Evolutionary conservation across 495 filamentous ascomycete species (phyloP), one percentile per base, ranked within the genome.

Genomic region (Penicillium soppii): DNA sequence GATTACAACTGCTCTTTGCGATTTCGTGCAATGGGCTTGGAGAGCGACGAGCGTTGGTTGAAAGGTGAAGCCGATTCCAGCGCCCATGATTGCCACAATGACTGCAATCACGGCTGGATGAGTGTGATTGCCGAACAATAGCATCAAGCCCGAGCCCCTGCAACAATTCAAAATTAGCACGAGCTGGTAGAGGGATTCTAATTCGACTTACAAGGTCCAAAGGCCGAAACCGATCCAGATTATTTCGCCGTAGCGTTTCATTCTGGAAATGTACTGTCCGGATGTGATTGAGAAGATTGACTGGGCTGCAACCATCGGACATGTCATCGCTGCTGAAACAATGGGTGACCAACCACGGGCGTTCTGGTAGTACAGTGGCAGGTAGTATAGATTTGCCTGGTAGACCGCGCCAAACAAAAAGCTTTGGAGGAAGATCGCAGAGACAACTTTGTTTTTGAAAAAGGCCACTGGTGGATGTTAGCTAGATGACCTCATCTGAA

Each of bases 21-120:
- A 60, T 39, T 82, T 78, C 12, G 68, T 73, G 30, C 72, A 81
- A 58, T 85, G 81, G 8, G 84, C 81, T 61, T 86, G 82, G 17
- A 83, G 61, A 7, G 83, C 83, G n/a, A 87, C 77, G 0, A 87
- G 67, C 13, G 75, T 75, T 12, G 83, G 82, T 54, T 86, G 83
- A 53, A 85, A 82, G 12, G 76, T 76, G 43, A 68, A 70, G n/a
- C 83, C 84, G 4, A 82, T 60, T 3, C 83, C 83, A 3, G 74
- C 54, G 9, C 84, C 84, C 23, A 77, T 66, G 12, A 84, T 58
- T 4, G 69, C 58, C 15, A 84, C 73, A n/a, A 79, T 71, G 8
- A 82, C 58, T 13, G 76, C 71, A 41, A 84, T 79, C 13, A 76
- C 61, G n/a, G 61, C 77, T 4, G 73, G 67, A 47, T 70, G 66